phyloP scores from a whole-genome alignment of 2,329 filamentous ascomycete genomes.

The Xylariaceae sp. region DNA sequence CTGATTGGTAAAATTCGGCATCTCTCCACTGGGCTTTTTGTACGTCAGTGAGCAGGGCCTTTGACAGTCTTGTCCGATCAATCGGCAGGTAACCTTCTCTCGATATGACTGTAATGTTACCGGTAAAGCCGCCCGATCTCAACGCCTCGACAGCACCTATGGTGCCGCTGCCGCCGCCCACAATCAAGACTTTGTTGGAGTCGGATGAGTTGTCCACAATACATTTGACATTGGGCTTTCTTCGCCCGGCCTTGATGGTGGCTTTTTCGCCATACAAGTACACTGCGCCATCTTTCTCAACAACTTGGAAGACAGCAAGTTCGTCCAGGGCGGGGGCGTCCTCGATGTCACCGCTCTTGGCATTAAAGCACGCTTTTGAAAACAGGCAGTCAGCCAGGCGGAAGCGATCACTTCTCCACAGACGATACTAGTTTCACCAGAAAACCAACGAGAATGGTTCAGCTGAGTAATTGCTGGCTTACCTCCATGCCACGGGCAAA shows the following conservation, averaged over 20 bases:
- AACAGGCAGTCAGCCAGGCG: conserved; percentile 11
- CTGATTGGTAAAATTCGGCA: conserved; percentile 69
- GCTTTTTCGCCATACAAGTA: conserved; percentile 80
- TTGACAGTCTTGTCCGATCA: conserved; percentile 92
- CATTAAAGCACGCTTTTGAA: conserved; percentile 78
- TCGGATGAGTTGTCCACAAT: conserved; percentile 44
- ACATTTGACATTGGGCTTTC: conserved; percentile 71
- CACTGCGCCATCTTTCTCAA: conserved; percentile 75
- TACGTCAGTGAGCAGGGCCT: conserved; percentile 78
- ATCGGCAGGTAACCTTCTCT: conserved; percentile 83
- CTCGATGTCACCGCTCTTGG: conserved; percentile 85
- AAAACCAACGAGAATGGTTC: not conserved
- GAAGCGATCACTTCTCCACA: not conserved
- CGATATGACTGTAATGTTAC: conserved; percentile 76
- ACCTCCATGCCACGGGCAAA: conserved; percentile 97
- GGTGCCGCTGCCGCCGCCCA: conserved; percentile 83
- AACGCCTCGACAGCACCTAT: conserved; percentile 79
- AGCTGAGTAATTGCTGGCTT: conserved; percentile 28
- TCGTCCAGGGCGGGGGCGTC: conserved; percentile 87
- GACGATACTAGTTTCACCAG: not conserved
- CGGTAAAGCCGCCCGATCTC: conserved; percentile 74
- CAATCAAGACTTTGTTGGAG: conserved; percentile 69
- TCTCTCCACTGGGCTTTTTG: conserved; percentile 75
- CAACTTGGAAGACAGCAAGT: conserved; percentile 75
- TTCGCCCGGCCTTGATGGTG: conserved; percentile 69